These are phyloP conservation scores for Solanum sejunctum DNA, from an alignment of 257 asterid genomes.

Conservation along the genomic window DNA sequence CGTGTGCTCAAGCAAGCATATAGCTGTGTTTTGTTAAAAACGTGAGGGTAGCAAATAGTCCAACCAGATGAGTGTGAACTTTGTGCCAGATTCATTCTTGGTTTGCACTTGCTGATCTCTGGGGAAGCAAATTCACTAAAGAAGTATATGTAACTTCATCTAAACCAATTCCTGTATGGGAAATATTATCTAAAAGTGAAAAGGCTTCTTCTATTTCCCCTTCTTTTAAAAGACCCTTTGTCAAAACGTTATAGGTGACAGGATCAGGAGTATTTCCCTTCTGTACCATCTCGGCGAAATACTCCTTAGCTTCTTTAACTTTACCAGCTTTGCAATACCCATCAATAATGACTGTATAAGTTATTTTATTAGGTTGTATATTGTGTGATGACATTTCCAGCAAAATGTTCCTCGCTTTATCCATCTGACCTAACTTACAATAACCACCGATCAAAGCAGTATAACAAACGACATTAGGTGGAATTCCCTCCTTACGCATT, in stretches of 20 bases:
- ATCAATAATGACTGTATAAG: conserved; percentile 58
- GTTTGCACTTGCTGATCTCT: conserved; percentile 19
- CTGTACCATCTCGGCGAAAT: conserved; percentile 50
- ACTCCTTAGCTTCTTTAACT: conserved; percentile 38
- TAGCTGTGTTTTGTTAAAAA: background rate
- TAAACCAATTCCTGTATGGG: conserved; percentile 34
- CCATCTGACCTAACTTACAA: conserved; percentile 70
- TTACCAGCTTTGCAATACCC: conserved; percentile 60
- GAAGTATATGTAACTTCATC: conserved; percentile 63
- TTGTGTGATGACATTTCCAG: conserved; percentile 52
- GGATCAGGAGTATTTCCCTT: conserved; percentile 60
- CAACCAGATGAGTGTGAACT: background rate
- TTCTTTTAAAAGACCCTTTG: conserved; percentile 43
- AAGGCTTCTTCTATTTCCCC: conserved; percentile 49
- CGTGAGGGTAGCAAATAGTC: background rate
- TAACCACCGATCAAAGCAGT: conserved; percentile 75
- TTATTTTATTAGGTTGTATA: conserved; percentile 58
- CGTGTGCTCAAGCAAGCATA: background rate
- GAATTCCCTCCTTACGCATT: conserved; percentile 54
- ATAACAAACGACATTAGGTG: conserved; percentile 67
- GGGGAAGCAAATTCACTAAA: conserved; percentile 41
- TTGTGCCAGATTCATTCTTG: conserved; percentile 18
- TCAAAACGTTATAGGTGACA: conserved; percentile 51
- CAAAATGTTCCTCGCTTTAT: conserved; percentile 38
- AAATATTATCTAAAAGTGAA: conserved; percentile 43